Conservation (phyloP, 1,284 basidiomycete species). For the Leccinum glutinopallens region DNA sequence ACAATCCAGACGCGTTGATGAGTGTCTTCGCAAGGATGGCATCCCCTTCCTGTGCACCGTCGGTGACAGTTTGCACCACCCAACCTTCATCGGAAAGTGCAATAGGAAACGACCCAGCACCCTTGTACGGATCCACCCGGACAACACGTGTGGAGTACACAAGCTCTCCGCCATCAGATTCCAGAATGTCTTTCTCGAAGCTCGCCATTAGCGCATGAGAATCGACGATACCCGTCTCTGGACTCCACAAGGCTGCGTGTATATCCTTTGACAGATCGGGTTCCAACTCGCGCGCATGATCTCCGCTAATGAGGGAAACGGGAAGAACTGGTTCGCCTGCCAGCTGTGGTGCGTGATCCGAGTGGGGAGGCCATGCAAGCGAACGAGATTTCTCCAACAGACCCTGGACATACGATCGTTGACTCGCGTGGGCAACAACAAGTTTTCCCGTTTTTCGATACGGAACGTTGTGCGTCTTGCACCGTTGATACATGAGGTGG, state of each 20-base stretch:
- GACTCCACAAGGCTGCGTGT: slow-evolving; percentile 75
- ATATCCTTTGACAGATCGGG: slow-evolving; percentile 80
- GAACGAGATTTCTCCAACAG: slow-evolving; percentile 66
- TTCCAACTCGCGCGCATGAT: slow-evolving; percentile 78
- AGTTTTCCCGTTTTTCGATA: slow-evolving; percentile 85
- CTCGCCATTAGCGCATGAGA: slow-evolving; percentile 82
- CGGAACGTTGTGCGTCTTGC: slow-evolving; percentile 66
- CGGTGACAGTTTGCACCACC: slow-evolving; percentile 70
- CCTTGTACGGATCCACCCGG: slow-evolving; percentile 72
- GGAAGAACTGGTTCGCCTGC: slow-evolving; percentile 50
- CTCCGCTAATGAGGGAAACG: slow-evolving; percentile 68
- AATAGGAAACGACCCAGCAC: slow-evolving; percentile 25
- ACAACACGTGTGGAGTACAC: slow-evolving; percentile 86
- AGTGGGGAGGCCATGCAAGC: slow-evolving; percentile 54
- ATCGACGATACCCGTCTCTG: slow-evolving; percentile 91
- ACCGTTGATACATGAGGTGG: slow-evolving; percentile 82
- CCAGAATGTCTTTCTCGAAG: slow-evolving; percentile 77
- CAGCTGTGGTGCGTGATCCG: slow-evolving; percentile 23
- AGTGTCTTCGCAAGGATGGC: slow-evolving; percentile 83
- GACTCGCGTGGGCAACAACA: slow-evolving; percentile 72
- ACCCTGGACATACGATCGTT: slow-evolving; percentile 69
- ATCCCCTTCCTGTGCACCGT: slow-evolving; percentile 52
- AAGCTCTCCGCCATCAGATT: slow-evolving; percentile 73
- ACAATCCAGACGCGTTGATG: slow-evolving; percentile 89
- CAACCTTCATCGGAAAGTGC: slow-evolving; percentile 55